phyloP scores from a whole-genome alignment of 169 alveolate species.

The Eimeria maxima region DNA sequence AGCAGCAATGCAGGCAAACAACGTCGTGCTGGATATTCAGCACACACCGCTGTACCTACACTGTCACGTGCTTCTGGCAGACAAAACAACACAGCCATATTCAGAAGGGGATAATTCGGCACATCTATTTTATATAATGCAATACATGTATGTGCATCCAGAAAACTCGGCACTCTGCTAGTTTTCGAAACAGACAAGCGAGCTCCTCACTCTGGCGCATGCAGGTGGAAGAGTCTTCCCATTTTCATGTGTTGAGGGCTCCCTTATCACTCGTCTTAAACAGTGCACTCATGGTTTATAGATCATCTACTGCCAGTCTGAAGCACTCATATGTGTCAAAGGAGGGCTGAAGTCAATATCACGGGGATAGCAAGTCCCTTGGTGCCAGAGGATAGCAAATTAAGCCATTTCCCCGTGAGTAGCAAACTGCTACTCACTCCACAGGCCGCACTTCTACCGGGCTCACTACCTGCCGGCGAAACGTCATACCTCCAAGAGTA shows the following conservation, averaged over 20 bases:
- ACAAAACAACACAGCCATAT: neutral
- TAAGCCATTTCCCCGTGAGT: too few species aligned
- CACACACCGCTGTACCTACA: neutral
- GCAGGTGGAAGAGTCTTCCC: neutral
- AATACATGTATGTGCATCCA: neutral
- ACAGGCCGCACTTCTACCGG: neutral
- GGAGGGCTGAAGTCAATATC: neutral
- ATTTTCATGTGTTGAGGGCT: too few species aligned
- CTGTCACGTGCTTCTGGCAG: neutral
- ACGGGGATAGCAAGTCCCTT: too few species aligned
- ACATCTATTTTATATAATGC: neutral
- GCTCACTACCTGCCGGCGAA: neutral
- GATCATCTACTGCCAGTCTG: neutral
- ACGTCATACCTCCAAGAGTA: neutral
- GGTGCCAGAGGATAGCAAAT: too few species aligned
- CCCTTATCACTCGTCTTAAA: neutral
- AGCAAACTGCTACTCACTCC: too few species aligned
- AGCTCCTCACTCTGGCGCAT: neutral
- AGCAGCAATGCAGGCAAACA: neutral
- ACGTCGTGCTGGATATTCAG: neutral
- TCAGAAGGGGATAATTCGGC: neutral
- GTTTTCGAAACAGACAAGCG: neutral
- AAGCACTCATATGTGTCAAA: neutral
- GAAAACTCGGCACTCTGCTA: neutral
- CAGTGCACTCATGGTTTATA: neutral